phyloP scores from a whole-genome alignment of 2,329 filamentous ascomycete species.

The Apiospora aurea region DNA sequence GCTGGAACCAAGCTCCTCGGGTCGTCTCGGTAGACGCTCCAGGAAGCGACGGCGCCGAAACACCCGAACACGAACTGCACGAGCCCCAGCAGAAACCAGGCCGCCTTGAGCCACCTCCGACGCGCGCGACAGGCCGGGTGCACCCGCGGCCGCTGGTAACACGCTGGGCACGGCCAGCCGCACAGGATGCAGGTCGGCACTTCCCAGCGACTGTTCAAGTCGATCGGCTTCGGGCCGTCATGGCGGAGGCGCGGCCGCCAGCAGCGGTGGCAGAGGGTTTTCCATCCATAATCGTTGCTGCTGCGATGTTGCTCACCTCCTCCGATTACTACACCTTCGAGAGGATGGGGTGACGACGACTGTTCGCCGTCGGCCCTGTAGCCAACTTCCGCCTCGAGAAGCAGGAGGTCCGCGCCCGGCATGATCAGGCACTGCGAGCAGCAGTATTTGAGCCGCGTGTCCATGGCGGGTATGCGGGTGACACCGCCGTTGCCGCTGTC shows the following conservation, averaged over 20 bases:
- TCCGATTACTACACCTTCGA: background rate
- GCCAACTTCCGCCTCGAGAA: background rate
- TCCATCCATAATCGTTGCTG: background rate
- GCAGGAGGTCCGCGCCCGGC: background rate
- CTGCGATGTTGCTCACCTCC: no score
- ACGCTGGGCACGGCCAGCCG: background rate
- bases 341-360: no score
- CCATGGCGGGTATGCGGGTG: background rate
- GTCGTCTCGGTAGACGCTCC: background rate
- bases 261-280: constrained; percentile 2
- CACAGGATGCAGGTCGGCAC: background rate
- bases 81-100: background rate
- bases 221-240: background rate
- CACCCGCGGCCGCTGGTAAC: background rate
- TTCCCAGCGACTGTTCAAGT: no score
- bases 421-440: background rate
- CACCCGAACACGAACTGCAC: background rate
- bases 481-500: background rate
- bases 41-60: background rate
- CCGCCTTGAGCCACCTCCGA: background rate
- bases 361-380: background rate
- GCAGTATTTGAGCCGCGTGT: background rate
- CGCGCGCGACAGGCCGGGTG: background rate
- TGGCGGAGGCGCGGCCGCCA: background rate
- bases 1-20: background rate